Percentiles rank a stretch among this genome's conserved stretches.
phyloP scores from a whole-genome alignment of 345 rosid genomes.

The Hibiscus trionum region DNA sequence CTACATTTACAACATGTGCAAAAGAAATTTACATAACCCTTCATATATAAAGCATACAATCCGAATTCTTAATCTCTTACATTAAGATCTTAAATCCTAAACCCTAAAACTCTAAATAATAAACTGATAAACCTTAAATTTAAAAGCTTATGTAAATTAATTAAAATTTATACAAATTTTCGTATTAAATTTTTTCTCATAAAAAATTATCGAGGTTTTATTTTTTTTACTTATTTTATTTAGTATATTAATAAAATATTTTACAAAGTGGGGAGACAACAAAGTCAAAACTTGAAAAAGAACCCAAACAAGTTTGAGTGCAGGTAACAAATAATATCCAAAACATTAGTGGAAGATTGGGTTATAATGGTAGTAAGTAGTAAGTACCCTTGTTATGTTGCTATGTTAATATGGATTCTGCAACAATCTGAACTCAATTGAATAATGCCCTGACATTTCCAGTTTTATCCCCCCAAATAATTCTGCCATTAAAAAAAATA shows the following conservation, averaged over 20 bases:
- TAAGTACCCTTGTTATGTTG: neutral
- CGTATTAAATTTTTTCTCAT: no score
- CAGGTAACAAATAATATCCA: neutral
- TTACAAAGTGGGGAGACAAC: neutral
- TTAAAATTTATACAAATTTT: no score
- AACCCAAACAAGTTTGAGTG: neutral
- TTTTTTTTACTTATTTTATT: no score
- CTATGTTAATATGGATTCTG: neutral
- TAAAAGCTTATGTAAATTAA: no score
- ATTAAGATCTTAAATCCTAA: no score
- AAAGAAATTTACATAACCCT: no score
- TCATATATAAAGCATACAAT: no score
- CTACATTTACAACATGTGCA: no score
- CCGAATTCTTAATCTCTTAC: no score
- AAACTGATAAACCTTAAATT: no score
- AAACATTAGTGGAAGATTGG: neutral
- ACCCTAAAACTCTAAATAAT: no score
- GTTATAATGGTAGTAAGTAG: neutral
- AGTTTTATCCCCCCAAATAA: neutral
- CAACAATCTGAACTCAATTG: neutral
- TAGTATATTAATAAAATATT: neutral
- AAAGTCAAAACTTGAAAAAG: neutral
- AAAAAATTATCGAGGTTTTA: no score
- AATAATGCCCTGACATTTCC: slow-evolving; percentile 6
- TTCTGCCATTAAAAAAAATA: neutral